Base-by-base conservation (phyloP, 495 filamentous ascomycete genomes). In the Talaromyces borbonicus region DNA sequence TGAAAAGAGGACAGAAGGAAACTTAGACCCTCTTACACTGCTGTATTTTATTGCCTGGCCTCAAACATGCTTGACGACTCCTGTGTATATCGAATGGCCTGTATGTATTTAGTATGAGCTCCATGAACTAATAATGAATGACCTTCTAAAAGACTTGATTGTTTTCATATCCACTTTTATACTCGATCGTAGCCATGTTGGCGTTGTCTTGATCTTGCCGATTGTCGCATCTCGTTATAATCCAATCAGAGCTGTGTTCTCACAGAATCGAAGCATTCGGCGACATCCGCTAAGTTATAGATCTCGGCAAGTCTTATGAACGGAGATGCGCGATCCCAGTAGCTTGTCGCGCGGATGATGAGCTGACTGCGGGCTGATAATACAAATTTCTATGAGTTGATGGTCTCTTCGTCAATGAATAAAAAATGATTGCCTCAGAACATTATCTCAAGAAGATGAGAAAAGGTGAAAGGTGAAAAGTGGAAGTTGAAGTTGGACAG, bases 31-130 rank as follows among this genome's bases (percentile, higher is more conserved):
- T 19, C 2, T 40, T 40, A n/a, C n/a, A n/a, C 35, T 40, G 38
- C 20, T 41, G 38, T 41, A 41, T 41, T 24, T 14, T 25, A 25
- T 41, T 41, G 11, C 26, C 24, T 15, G 6, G 9, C n/a, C 26
- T 26, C 16, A 38, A 20, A 11, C 26, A 38, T 22, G 35, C 35
- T 20, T 38, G 35, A 41, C 26, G 38, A 41, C 38, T 41, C 38
- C 19, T 41, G 38, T 41, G 22, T 24, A 41, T 41, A 41, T 26
- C 26, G 38, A 41, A 41, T 26, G 23, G 1, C 12, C 11, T 41
- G 22, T 26, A 41, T 41, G 15, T 41, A 41, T 20, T 12, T 12
- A 5, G 9, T 25, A 19, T 18, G 8, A 41, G n/a, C n/a, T n/a
- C n/a, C n/a, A 41, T 26, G 22, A 26, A 41, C 26, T 11, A 41